phyloP scores from a whole-genome alignment of 257 asterid species.

The Rhazya stricta region DNA sequence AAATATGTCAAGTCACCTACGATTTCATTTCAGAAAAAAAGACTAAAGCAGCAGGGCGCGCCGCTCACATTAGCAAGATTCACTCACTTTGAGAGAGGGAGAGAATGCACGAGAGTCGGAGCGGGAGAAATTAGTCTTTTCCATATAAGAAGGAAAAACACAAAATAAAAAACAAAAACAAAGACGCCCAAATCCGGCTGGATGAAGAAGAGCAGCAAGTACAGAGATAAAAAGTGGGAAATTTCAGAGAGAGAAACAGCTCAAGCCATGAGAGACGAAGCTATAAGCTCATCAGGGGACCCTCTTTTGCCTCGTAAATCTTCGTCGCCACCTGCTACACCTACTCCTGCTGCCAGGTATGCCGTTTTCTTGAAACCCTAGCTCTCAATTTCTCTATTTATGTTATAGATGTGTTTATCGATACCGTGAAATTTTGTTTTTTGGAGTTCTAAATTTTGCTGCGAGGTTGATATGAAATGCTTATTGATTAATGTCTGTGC shows the following conservation, averaged over 20 bases:
- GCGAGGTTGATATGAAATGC: neutral
- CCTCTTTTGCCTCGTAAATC: constrained; percentile 64
- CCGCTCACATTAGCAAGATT: no score
- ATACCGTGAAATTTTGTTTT: neutral
- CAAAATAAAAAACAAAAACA: no score
- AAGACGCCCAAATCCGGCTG: neutral
- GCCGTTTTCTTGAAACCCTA: constrained; percentile 24
- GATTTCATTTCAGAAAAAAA: no score
- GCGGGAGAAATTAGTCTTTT: neutral
- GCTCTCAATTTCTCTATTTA: constrained; percentile 2
- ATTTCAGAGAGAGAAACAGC: neutral
- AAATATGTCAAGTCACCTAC: no score
- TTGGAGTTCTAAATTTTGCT: neutral
- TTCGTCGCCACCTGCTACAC: constrained; percentile 72
- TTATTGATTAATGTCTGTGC: neutral
- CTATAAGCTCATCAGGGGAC: constrained; percentile 80
- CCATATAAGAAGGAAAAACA: no score
- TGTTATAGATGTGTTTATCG: neutral
- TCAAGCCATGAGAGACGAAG: constrained; percentile 77
- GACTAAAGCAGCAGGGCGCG: no score
- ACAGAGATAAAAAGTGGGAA: neutral
- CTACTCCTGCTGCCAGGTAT: constrained; percentile 96
- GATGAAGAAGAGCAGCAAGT: neutral
- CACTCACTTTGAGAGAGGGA: no score
- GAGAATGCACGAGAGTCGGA: neutral